Evolutionary conservation across 768 basidiomycete species (phyloP).

Genomic region (Lactarius tabidus): DNA sequence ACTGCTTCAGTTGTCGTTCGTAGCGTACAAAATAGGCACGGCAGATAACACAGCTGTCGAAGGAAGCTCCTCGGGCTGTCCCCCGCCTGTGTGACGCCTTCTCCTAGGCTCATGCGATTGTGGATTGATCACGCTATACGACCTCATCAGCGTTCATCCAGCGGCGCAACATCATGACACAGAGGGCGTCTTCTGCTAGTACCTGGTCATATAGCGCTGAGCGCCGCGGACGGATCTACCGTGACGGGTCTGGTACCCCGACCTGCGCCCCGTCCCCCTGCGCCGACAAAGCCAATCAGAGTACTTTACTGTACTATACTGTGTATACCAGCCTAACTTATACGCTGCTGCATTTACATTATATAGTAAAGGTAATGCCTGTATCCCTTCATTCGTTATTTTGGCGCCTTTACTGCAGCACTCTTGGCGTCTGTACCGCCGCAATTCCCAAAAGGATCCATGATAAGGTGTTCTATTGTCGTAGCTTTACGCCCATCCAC

Average conservation of each 20-base stretch:
- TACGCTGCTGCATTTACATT: not conserved
- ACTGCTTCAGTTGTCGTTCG: not conserved
- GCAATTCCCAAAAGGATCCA: not conserved
- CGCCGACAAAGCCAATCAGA: not conserved
- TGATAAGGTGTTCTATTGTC: not conserved
- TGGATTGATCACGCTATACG: not conserved
- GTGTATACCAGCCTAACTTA: not conserved
- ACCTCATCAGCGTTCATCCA: not conserved
- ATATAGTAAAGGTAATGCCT: not conserved
- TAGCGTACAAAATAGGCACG: not conserved
- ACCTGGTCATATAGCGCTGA: not conserved
- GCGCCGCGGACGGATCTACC: not conserved
- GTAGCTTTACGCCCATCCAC: not conserved
- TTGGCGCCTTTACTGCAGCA: not conserved
- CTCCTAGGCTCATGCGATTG: not conserved
- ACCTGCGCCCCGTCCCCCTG: not conserved
- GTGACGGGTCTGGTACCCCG: not conserved
- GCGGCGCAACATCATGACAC: not conserved
- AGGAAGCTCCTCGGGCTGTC: not conserved
- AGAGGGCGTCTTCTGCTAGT: not conserved
- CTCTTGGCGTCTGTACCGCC: not conserved
- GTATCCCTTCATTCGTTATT: not conserved
- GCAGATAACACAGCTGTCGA: not conserved
- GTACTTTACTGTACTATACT: not conserved
- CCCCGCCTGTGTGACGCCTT: not conserved